A percentile compares a stretch with the other conserved stretches of the same genome.
Evolutionary conservation across 495 filamentous ascomycete genomes (phyloP).

Genomic region (Lophiotrema nucula): DNA sequence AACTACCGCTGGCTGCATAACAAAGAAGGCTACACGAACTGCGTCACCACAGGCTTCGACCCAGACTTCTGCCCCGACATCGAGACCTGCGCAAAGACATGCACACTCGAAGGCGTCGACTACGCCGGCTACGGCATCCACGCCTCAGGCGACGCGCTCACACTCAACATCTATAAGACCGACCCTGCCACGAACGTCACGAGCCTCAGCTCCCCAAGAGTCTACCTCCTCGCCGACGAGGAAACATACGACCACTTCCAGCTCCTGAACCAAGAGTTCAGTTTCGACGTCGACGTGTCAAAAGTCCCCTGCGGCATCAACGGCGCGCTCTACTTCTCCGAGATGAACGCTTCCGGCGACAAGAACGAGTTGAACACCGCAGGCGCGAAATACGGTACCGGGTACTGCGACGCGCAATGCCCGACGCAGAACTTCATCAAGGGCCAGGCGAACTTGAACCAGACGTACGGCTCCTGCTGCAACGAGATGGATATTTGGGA

Average conservation of each 20-base stretch:
- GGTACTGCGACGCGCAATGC: conserved; percentile 72
- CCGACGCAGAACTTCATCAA: conserved; percentile 51
- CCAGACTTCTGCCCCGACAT: conserved; percentile 38
- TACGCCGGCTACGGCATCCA: conserved; percentile 32
- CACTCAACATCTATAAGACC: conserved; percentile 29
- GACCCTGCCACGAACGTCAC: conserved; percentile 30
- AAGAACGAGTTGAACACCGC: conserved; percentile 50
- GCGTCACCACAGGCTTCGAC: conserved; percentile 36
- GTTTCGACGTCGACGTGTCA: conserved; percentile 64
- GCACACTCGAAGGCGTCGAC: conserved; percentile 44
- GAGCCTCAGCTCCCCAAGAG: conserved; percentile 47
- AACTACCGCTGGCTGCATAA: conserved; percentile 43
- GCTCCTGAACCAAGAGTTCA: conserved; percentile 59
- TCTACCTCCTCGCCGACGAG: conserved; percentile 58
- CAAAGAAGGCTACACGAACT: conserved; percentile 43
- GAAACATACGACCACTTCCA: conserved; percentile 58
- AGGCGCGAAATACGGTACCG: conserved; percentile 66
- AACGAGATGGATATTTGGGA: conserved; percentile 36
- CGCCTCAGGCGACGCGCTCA: conserved; percentile 31
- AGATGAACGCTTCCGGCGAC: conserved; percentile 58
- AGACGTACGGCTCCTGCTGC: conserved; percentile 39
- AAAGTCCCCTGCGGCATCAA: conserved; percentile 65
- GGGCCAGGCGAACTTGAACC: conserved; percentile 50
- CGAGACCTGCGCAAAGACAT: conserved; percentile 42
- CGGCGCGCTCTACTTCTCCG: conserved; percentile 63